Evolutionary conservation across 371 early-diverging fungal genomes (phyloP).

Genomic region (Actinomortierella ambigua): DNA sequence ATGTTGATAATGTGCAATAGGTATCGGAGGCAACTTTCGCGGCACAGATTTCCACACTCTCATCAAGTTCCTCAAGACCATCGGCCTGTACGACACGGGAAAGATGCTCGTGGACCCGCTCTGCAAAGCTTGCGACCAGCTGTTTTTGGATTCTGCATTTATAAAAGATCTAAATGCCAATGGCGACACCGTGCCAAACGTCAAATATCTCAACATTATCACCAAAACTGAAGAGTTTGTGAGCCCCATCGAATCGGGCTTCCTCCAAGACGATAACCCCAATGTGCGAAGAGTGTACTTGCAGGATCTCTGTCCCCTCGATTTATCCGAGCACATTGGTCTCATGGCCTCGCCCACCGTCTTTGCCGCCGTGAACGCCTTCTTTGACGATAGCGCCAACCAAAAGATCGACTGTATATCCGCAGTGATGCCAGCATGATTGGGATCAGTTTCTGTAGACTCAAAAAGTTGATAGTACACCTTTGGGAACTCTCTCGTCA

Average conservation of each 20-base stretch:
- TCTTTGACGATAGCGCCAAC: no score
- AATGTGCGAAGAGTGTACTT: conserved; percentile 5
- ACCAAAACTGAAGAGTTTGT: not conserved
- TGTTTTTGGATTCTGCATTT: not conserved
- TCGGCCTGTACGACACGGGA: not conserved
- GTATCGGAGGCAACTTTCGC: conserved; percentile 1
- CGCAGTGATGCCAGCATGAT: no score
- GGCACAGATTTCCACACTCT: not conserved
- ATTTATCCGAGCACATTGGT: conserved; percentile 8
- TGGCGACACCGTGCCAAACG: not conserved
- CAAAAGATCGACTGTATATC: no score
- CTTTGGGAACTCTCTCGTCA: no score
- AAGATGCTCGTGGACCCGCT: not conserved
- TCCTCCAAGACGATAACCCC: not conserved
- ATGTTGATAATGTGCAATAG: not conserved
- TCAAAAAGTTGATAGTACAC: no score
- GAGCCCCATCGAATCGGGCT: conserved; percentile 4
- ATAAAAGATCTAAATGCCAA: not conserved
- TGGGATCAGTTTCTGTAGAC: no score
- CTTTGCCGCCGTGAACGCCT: no score
- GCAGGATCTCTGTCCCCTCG: conserved; percentile 6
- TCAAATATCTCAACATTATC: conserved; percentile 1
- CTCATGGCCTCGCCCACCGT: no score
- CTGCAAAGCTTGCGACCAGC: conserved; percentile 5
- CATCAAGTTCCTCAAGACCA: not conserved